Base-by-base conservation (phyloP, 2,329 filamentous ascomycete species). In the Epichloe coenophiala region DNA sequence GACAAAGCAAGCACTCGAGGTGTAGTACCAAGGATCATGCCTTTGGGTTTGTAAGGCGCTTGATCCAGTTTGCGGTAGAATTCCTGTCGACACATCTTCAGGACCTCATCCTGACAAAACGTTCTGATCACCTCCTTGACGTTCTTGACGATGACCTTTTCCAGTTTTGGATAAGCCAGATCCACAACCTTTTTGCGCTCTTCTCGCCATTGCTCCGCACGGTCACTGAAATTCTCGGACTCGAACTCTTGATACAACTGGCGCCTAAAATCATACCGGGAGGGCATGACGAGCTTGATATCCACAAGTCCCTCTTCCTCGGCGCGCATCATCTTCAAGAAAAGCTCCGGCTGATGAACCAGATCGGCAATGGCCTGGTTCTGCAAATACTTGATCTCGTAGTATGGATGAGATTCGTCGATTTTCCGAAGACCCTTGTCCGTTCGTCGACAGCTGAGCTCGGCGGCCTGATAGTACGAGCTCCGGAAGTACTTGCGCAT, bases 361-460 rank as follows among this genome's bases (percentile, higher is more conserved):
- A 97, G 78, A 57, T 93, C 86, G 41, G 74, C 73, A 54, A 96
- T 85, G 7, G 87, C 86, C 66, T 96, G 90, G 59, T 93, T 89
- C 56, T 88, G 82, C 19, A 98, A 75, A 60, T 98, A 98, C 67
- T 98, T 95, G 72, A 98, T 88, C 66, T 97, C 93, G 64, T 97
- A 97, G 67, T 94, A 97, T 0, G 89, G 88, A 61, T 97, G 90
- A 23, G 93, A 83, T 54, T 97, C 91, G 59, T 95, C 90, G 58
- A 98, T 97, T 61, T 88, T 87, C 51, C 87, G 86, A 49, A 96
- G 72, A 31, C 93, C 93, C 68, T 97, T 98, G 53, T 97, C 90
- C 0, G 93, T 98, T 50, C 93, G 83, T 54, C 80, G 81, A 65
- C 90, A 95, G 69, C 91, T 89, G 53, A 98, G 82, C 51, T 86